Evolutionary conservation across 2,329 filamentous ascomycete genomes (phyloP), one percentile per base, ranked within the genome.

Genomic region (Fusarium succisae): DNA sequence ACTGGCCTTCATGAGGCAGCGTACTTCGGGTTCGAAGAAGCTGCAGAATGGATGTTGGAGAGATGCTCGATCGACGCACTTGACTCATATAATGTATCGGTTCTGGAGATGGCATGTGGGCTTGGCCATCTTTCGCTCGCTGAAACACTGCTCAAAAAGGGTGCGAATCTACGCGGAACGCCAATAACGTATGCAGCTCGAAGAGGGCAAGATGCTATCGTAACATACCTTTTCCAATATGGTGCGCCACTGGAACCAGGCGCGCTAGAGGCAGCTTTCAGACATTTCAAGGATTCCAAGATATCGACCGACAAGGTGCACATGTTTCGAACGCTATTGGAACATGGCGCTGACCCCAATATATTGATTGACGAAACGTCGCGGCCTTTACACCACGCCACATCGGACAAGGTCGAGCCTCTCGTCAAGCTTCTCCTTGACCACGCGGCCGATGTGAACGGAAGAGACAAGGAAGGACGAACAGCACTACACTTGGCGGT

Each of bases 1-100:
- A 57, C 47, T 4, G 69, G 66, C 17, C 22, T 72, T 9, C 69
- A 72, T 24, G 32, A 60, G n/a, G 60, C 69, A 18, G 65, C 60
- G 20, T 54, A 39, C 24, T 54, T 54, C n/a, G 51, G 51, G 18
- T 28, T 54, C 10, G 51, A 39, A 54, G 10, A 54, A 14, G 51
- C 51, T 1, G 51, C 4, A 22, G 51, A 54, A 39, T 54, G 51
- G 51, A 39, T 54, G 51, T n/a, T 54, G 11, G 20, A 54, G 35
- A 39, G 35, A 10, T 54, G 24, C 24, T 39, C 35, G 24, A 54
- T 54, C 51, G 24, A 54, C 4, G 35, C 51, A 28, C 8, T 54
- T 38, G 51, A 54, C 24, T 54, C 51, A n/a, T 54, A 54, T 4
- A 28, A 54, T 26, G 51, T 54, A 17, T 54, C 35, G 11, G 35